phyloP scores from a whole-genome alignment of 2,329 filamentous ascomycete species.

The Colletotrichum musae region DNA sequence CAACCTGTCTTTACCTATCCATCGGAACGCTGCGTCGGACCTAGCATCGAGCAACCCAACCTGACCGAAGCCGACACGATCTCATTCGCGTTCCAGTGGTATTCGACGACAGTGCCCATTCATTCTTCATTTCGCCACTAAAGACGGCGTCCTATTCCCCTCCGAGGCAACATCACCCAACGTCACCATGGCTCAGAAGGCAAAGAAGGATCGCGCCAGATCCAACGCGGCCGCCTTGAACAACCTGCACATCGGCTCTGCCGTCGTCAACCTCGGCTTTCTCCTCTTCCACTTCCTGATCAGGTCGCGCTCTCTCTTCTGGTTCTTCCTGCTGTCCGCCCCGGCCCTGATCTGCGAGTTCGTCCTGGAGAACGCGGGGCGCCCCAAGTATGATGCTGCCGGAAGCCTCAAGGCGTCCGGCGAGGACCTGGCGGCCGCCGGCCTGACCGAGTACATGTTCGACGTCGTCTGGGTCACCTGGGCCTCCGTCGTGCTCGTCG shows the following conservation, averaged over 20 bases:
- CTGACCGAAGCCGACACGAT: neutral
- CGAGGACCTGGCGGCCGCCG: slow-evolving; percentile 89
- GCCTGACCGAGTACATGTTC: slow-evolving; percentile 98
- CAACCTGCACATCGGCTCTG: slow-evolving; percentile 84
- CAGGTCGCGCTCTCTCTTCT: slow-evolving; percentile 73
- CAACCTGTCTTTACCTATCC: slow-evolving; percentile 28
- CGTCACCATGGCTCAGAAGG: slow-evolving; percentile 71
- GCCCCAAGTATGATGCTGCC: slow-evolving; percentile 80
- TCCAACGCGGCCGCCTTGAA: slow-evolving; percentile 84
- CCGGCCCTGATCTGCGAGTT: slow-evolving; percentile 87
- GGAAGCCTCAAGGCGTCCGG: slow-evolving; percentile 81
- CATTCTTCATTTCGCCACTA: neutral
- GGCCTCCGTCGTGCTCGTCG: slow-evolving; percentile 79
- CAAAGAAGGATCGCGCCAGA: slow-evolving; percentile 78
- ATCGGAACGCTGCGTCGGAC: slow-evolving; percentile 9
- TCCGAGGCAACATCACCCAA: neutral
- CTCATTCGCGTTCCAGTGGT: slow-evolving; percentile 7
- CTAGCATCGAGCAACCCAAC: neutral
- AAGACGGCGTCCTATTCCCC: too few species aligned
- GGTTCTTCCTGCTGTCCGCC: slow-evolving; percentile 80
- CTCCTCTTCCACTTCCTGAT: slow-evolving; percentile 79
- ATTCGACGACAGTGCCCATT: neutral
- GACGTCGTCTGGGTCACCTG: slow-evolving; percentile 97
- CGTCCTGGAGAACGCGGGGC: slow-evolving; percentile 86
- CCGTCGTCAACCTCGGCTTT: slow-evolving; percentile 81